A percentile compares a stretch with the other conserved stretches of the same genome.
Evolutionary conservation across 2,329 filamentous ascomycete genomes (phyloP).

Genomic region (Trichocomaceae sp.): DNA sequence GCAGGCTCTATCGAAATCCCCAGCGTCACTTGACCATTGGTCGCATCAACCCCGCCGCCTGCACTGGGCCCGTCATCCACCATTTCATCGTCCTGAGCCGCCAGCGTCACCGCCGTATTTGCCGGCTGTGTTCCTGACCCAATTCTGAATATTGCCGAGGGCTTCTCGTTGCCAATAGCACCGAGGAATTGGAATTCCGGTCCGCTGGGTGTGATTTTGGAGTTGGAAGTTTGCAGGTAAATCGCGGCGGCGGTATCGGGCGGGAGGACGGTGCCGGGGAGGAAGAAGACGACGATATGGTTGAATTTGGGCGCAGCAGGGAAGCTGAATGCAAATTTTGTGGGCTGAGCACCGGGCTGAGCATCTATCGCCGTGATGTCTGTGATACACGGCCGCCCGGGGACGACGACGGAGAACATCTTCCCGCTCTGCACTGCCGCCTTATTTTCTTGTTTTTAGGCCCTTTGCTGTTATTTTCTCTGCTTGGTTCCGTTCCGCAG

Average conservation of each 20-base stretch:
- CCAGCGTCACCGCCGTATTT: conserved; percentile 22
- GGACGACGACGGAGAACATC: conserved; percentile 58
- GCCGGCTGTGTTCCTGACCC: conserved; percentile 24
- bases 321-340: conserved; percentile 63
- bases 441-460: not conserved
- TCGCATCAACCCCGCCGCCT: conserved; percentile 24
- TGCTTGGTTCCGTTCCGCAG: not conserved
- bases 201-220: conserved; percentile 22
- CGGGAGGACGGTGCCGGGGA: conserved; percentile 70
- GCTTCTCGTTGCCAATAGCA: conserved; percentile 81
- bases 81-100: conserved; percentile 38
- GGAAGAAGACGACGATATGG: conserved; percentile 82
- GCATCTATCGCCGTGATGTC: conserved; percentile 46
- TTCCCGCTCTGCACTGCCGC: not conserved
- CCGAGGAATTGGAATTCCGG: conserved; percentile 77
- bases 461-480: not conserved
- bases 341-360: conserved; percentile 50
- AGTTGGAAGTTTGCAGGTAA: conserved; percentile 67
- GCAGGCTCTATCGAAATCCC: conserved; percentile 78
- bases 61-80: conserved; percentile 33
- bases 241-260: conserved; percentile 76
- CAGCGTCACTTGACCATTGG: conserved; percentile 56
- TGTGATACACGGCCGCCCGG: conserved; percentile 54
- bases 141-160: conserved; percentile 84
- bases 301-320: conserved; percentile 53